Conservation (phyloP, 1,284 basidiomycete species). For the Tilletia setariae region DNA sequence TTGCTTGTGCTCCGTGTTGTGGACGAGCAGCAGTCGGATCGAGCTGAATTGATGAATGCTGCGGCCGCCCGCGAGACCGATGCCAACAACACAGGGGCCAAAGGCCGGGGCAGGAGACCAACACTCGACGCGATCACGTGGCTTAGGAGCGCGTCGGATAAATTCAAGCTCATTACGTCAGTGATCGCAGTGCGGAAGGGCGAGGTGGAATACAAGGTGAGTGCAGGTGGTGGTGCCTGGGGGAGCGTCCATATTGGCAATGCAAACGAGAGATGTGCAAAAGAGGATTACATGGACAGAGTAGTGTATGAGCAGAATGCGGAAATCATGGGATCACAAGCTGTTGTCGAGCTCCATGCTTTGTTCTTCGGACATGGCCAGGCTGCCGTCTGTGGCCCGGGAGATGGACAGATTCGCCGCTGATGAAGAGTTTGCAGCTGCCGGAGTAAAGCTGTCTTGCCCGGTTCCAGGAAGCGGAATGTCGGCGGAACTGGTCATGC, state of each 20-base stretch:
- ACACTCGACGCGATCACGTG: neutral
- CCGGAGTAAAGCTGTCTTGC: no score
- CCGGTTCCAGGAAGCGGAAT: no score
- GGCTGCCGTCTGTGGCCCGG: neutral
- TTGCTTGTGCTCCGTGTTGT: neutral
- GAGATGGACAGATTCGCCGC: no score
- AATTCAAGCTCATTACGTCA: neutral
- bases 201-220: no score
- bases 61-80: neutral
- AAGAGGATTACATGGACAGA: no score
- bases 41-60: neutral
- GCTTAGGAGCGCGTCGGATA: neutral
- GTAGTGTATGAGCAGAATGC: no score
- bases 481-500: no score
- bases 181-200: no score
- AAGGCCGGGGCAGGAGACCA: neutral
- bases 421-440: neutral
- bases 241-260: no score
- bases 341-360: constrained; percentile 14
- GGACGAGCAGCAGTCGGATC: neutral
- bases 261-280: no score
- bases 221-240: no score
- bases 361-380: constrained; percentile 11
- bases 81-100: constrained; percentile 4
- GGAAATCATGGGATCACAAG: no score